Evolutionary conservation across 2,329 filamentous ascomycete species (phyloP), one percentile per base, ranked within the genome.

Genomic region (Phaeomoniella chlamydospora): DNA sequence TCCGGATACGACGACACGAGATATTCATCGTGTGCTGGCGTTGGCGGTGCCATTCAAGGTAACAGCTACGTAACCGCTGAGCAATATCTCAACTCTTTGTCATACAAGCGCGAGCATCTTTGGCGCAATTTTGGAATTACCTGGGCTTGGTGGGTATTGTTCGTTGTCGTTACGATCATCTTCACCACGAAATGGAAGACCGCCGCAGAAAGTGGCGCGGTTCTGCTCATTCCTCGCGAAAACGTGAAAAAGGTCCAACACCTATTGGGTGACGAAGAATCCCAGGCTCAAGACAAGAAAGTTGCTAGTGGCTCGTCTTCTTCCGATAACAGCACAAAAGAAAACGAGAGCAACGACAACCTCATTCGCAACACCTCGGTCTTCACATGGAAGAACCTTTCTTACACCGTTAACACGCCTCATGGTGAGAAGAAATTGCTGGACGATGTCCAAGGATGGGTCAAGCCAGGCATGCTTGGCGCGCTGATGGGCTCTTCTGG

Each of bases 401-500:
- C 62, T 1, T 85, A 84, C 48, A 80, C 72, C 0, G 79, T 86
- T 40, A 68, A 74, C 43, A 75, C 70, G 0, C 64, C 68, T 0
- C 53, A 57, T 1, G 72, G 71, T 3, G 55, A 59, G 35, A 67
- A 69, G 9, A 59, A 71, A 45, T 61, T 82, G 2, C 59, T 82
- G 17, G 74, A 80, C 47, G 66, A 77, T 11, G 71, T 87, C 32
- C 74, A 69, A 39, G 83, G 83, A 1, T 87, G 82, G 50, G 80
- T 77, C 2, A 85, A 84, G 48, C 82, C 82, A 1, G 82, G 83
- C 5, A 65, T 79, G 41, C 71, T 90, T 61, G 72, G 82, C 14
- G 83, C 83, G 0, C 62, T 90, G 1, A 81, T 88, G 65, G 83
- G 84, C 16, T 78, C 79, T 1, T 82, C 74, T 1, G 80, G 80